Conservation (phyloP, 2,329 filamentous ascomycete species). For the Penicillium sp. region DNA sequence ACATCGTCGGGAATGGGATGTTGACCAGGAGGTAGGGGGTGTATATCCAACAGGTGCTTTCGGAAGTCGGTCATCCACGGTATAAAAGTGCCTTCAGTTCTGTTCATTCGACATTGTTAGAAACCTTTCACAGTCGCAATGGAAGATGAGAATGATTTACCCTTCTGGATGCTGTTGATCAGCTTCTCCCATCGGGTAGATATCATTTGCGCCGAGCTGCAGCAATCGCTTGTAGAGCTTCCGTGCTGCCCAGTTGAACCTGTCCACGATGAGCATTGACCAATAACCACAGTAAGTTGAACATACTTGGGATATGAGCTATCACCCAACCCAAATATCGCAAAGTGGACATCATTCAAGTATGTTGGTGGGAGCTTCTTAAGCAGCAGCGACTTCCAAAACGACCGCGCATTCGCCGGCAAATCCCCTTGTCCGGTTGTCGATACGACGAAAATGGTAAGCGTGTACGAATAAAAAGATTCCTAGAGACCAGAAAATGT, state of each 20-base stretch:
- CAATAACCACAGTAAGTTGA: neutral
- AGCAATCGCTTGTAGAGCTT: constrained; percentile 81
- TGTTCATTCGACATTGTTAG: constrained; percentile 33
- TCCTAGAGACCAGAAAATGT: constrained; percentile 24
- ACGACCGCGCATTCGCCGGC: constrained; percentile 73
- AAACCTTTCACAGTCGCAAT: neutral
- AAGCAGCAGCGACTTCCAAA: constrained; percentile 83
- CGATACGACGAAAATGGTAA: constrained; percentile 72
- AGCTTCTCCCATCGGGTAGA: constrained; percentile 77
- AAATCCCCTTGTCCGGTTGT: constrained; percentile 95
- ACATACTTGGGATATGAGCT: constrained; percentile 86
- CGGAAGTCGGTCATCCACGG: constrained; percentile 72
- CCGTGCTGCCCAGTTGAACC: constrained; percentile 88
- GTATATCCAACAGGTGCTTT: constrained; percentile 62
- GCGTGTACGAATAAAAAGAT: constrained; percentile 33
- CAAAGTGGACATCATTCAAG: constrained; percentile 68
- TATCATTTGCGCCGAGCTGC: constrained; percentile 76
- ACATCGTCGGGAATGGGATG: constrained; percentile 70
- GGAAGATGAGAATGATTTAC: constrained; percentile 48
- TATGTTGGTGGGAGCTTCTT: constrained; percentile 72
- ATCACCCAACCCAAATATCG: constrained; percentile 88
- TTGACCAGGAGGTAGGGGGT: constrained; percentile 66
- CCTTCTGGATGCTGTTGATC: constrained; percentile 94
- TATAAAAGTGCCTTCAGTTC: constrained; percentile 77
- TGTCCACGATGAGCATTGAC: constrained; percentile 35